A percentile compares a stretch with the other conserved stretches of the same genome.
Conservation (phyloP, 768 basidiomycete species). For the Mrakia frigida region DNA sequence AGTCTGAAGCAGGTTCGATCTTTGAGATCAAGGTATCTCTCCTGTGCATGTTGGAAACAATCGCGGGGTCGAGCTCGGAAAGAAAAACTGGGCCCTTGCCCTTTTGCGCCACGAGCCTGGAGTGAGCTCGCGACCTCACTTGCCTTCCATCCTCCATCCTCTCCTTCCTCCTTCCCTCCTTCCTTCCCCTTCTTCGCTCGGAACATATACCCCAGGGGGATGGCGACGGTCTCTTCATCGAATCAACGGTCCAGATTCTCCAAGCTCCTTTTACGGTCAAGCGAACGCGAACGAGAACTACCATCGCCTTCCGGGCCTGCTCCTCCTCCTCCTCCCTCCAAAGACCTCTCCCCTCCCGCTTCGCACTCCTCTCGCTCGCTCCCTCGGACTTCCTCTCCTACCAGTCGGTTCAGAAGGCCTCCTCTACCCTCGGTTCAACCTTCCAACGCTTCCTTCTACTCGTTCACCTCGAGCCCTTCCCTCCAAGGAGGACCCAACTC, state of each 20-base stretch:
- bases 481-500: constrained; percentile 3
- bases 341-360: neutral
- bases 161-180: neutral
- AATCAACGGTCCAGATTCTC: neutral
- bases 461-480: neutral
- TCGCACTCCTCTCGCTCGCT: neutral
- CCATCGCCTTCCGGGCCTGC: neutral
- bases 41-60: too few species aligned
- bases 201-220: neutral
- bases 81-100: too few species aligned
- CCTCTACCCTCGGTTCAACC: neutral
- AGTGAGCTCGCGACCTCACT: neutral
- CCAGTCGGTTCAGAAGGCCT: neutral
- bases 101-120: neutral
- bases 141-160: neutral
- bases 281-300: neutral
- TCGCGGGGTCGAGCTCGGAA: too few species aligned
- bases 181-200: neutral
- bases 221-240: neutral
- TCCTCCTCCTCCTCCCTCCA: constrained; percentile 1
- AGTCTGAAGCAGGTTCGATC: too few species aligned
- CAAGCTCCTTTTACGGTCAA: neutral
- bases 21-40: too few species aligned
- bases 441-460: neutral
- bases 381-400: neutral